Base-by-base conservation (phyloP, 2,329 filamentous ascomycete species). In the Fusarium sp. region DNA sequence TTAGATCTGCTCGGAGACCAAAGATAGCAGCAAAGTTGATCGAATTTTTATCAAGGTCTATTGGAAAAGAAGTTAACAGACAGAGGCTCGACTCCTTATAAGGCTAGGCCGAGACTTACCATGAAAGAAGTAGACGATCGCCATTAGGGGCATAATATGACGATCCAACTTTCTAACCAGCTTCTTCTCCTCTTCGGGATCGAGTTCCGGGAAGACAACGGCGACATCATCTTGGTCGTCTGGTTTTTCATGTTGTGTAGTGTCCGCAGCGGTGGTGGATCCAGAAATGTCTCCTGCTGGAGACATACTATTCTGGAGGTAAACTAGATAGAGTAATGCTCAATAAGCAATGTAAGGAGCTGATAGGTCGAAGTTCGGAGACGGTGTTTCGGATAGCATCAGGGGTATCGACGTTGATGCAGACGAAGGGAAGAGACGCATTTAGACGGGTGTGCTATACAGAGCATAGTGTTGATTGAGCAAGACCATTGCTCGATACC, bases 31-130 rank as follows among this genome's bases (percentile, higher is more conserved):
- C 56, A 14, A 66, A 68, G 57, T 58, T 70, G 53, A 70, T 57
- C 17, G 67, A 66, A 15, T 51, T 48, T 44, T 64, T 70, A 36
- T 70, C 67, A 36, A 70, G 39, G 21, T 70, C 68, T 70, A 15
- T 49, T 14, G 10, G 17, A 10, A n/a, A 20, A 21, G 3, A 11
- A 26, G 43, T 14, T 40, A 17, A 30, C 8, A 23, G 23, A n/a
- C 17, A 24, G 24, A 4, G 26, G 4, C 14, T 34, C 20, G 28
- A 24, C 34, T 10, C n/a, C 17, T n/a, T n/a, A 6, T 19, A 36
- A 10, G 32, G 15, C 7, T 10, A 36, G 15, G 19, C 4, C 3
- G 20, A n/a, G 15, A 28, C 58, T 44, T 19, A 59, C 67, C 70
- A 34, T 70, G 67, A 23, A 70, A 70, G 30, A 70, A 53, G 42